A percentile compares a stretch with the other conserved stretches of the same genome.
Conservation (phyloP, 163 green algal genomes). For the Chlorella variabilis region DNA sequence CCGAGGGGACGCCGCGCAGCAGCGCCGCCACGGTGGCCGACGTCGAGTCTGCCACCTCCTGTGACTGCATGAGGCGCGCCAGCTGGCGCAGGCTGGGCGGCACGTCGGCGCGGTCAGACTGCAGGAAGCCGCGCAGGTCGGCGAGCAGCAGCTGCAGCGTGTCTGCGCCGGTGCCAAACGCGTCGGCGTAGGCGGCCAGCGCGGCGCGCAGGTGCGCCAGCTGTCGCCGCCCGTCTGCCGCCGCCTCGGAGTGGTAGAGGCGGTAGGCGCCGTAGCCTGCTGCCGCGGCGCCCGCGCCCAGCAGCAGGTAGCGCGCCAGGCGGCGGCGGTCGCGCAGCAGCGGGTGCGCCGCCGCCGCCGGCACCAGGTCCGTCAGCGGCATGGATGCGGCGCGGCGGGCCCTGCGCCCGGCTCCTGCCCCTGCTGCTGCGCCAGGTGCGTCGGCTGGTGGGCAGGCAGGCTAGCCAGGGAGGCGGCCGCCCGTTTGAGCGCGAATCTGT, state of each 20-base stretch:
- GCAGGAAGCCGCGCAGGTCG: slow-evolving; percentile 55
- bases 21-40: slow-evolving; percentile 38
- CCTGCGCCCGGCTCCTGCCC: background rate
- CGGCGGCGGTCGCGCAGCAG: background rate
- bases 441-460: too few relatives aligned
- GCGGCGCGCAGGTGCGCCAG: slow-evolving; percentile 27
- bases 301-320: slow-evolving; percentile 23
- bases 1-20: slow-evolving; percentile 31
- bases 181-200: slow-evolving; percentile 49
- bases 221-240: background rate
- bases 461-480: too few relatives aligned
- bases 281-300: slow-evolving; percentile 11
- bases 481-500: too few relatives aligned
- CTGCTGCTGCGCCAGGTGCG: background rate
- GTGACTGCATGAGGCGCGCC: slow-evolving; percentile 49
- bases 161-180: slow-evolving; percentile 49
- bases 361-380: background rate
- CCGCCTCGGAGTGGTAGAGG: slow-evolving; percentile 37
- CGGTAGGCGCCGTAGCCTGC: slow-evolving; percentile 36
- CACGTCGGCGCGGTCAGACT: slow-evolving; percentile 46
- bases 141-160: slow-evolving; percentile 31
- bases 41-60: slow-evolving; percentile 32
- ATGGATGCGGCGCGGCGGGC: background rate
- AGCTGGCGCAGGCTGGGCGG: slow-evolving; percentile 57
- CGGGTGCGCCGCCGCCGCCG: background rate